Conservation (phyloP, 345 rosid species). For the Citrus hindsii region DNA sequence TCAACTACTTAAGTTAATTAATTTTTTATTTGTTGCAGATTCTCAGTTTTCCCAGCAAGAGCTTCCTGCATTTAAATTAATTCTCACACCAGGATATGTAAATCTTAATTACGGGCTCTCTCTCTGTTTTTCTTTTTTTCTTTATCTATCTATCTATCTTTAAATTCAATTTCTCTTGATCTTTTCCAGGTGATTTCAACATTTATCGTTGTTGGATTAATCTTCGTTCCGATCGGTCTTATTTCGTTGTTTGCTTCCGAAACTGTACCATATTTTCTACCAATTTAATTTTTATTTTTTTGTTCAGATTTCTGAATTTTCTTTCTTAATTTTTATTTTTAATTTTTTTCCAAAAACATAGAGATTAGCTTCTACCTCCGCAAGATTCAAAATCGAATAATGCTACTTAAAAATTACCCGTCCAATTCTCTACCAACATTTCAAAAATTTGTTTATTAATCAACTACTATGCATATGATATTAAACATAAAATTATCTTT, state of each 20-base stretch:
- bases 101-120: background rate
- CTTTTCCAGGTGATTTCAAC: constrained; percentile 54
- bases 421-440: too few species aligned
- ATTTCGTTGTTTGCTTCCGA: constrained; percentile 37
- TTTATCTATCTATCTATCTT: background rate
- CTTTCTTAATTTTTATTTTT: too few species aligned
- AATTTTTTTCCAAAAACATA: too few species aligned
- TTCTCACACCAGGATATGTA: constrained; percentile 70
- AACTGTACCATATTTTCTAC: constrained; percentile 22
- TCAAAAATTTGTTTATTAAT: too few species aligned
- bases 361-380: too few species aligned
- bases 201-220: constrained; percentile 37
- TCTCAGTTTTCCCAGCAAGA: constrained; percentile 73
- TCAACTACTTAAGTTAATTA: background rate
- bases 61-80: constrained; percentile 72
- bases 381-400: too few species aligned
- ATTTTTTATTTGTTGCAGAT: constrained; percentile 35
- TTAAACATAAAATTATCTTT: background rate
- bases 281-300: constrained; percentile 12
- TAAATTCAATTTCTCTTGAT: background rate
- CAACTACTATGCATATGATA: background rate
- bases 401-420: too few species aligned
- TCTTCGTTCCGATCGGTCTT: constrained; percentile 65
- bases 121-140: background rate
- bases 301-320: background rate